phyloP scores from a whole-genome alignment of 2,329 filamentous ascomycete species.

The Ceratocystis albifundus region DNA sequence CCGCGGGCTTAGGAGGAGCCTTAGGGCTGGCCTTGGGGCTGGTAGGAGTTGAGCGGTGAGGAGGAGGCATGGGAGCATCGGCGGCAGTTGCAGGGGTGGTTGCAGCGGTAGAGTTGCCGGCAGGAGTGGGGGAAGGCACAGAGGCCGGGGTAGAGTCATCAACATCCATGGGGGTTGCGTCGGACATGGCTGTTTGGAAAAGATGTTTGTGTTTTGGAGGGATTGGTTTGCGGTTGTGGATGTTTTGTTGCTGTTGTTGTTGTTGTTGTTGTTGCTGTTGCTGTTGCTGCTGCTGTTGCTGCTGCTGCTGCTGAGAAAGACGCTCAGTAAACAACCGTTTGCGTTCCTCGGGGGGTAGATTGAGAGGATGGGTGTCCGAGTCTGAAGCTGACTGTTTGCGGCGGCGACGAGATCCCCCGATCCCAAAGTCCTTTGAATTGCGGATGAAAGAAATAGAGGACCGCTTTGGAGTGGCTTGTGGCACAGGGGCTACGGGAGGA shows the following conservation, averaged over 20 bases:
- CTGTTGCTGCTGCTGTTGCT: slow-evolving; percentile 6
- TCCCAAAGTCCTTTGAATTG: slow-evolving; percentile 38
- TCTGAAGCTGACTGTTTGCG: slow-evolving; percentile 40
- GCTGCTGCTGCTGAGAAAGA: slow-evolving; percentile 18
- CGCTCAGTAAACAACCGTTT: slow-evolving; percentile 50
- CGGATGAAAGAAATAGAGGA: slow-evolving; percentile 34
- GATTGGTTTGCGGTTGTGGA: neutral
- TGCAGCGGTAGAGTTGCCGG: neutral
- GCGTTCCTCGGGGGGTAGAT: slow-evolving; percentile 79
- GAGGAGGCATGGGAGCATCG: slow-evolving; percentile 51
- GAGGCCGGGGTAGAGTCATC: slow-evolving; percentile 50
- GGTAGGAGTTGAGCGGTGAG: slow-evolving; percentile 45
- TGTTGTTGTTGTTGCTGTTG: slow-evolving; percentile 5
- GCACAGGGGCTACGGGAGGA: slow-evolving; percentile 4
- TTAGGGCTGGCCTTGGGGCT: slow-evolving; percentile 50
- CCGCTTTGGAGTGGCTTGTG: slow-evolving; percentile 15
- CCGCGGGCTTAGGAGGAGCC: slow-evolving; percentile 43
- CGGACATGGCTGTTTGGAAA: slow-evolving; percentile 52
- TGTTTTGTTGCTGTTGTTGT: slow-evolving; percentile 1
- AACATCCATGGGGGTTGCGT: slow-evolving; percentile 61
- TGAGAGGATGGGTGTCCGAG: slow-evolving; percentile 71
- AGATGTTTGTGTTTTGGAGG: slow-evolving; percentile 12
- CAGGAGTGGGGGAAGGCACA: slow-evolving; percentile 34
- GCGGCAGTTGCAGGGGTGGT: slow-evolving; percentile 32
- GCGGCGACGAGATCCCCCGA: slow-evolving; percentile 38